Evolutionary conservation across 2,329 filamentous ascomycete species (phyloP), one percentile per base, ranked within the genome.

Genomic region (Rhynchosporium secalis): DNA sequence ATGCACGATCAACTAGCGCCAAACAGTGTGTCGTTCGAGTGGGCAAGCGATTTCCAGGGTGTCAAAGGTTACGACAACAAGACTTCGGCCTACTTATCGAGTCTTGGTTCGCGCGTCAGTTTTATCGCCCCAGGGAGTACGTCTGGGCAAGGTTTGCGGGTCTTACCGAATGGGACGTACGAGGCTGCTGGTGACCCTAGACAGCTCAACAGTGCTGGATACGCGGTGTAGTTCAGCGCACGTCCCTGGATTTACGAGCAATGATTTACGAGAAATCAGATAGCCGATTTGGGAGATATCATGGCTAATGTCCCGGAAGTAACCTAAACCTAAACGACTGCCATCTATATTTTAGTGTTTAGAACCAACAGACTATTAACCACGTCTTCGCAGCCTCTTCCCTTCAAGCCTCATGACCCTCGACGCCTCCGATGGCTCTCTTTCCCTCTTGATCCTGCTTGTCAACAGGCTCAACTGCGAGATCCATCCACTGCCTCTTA

Each of bases 151-250:
- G 87, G 83, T 0, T 74, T 97, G 61, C 80, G 83, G 40, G 75
- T 83, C 54, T 69, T 86, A 56, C 71, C 69, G 0, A 87, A 90
- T 70, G 90, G 90, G 0, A 83, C 81, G 0, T 96, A 95, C 73
- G 89, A 94, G 76, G 89, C 90, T 3, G 90, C 85, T 1, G 84
- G 86, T 0, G 92, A 95, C 75, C 89, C 88, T 20, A 83, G 91
- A 65, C 90, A 93, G 80, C 74, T 78, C 68, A 86, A 88, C 69
- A 89, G 87, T 60, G 90, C 81, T 1, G 90, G 89, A 0, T 81
- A 85, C 69, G 85, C 76, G 3, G 76, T 83, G 33, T 84, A 75
- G 67, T 6, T 36, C 33, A 10, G 20, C 1, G 3, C 33, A 2
- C 15, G 5, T 7, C 12, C 15, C n/a, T 45, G 38, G 15, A 41